These are phyloP conservation scores for Crithidia brevicula DNA, from an alignment of 208 protist species.

Conservation along the genomic window DNA sequence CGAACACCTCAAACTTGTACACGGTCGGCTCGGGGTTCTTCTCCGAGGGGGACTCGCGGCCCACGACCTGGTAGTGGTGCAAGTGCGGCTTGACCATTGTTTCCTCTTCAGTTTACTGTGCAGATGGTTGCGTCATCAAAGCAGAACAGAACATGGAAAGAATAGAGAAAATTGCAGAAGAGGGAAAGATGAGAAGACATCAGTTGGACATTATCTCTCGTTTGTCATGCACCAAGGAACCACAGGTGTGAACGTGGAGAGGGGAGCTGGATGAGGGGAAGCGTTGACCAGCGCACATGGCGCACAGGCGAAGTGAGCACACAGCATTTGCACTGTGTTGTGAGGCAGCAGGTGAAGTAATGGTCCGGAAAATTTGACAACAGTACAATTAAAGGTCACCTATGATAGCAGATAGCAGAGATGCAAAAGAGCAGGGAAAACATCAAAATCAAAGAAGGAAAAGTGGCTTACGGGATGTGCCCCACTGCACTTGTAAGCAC, in stretches of 20 bases:
- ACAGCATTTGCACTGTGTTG: no score
- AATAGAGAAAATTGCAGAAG: not conserved
- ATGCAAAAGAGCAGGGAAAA: not conserved
- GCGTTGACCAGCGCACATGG: no score
- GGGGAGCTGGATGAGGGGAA: no score
- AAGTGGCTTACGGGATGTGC: not conserved
- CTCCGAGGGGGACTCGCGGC: conserved; percentile 94
- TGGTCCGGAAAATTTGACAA: no score
- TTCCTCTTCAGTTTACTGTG: conserved; percentile 20
- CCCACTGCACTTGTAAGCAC: not conserved
- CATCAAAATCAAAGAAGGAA: not conserved
- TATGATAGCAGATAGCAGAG: not conserved
- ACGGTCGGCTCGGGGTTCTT: conserved; percentile 93
- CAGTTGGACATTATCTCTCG: no score
- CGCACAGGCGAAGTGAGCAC: no score
- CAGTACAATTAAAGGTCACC: no score
- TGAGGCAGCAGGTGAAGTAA: no score
- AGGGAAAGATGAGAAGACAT: not conserved
- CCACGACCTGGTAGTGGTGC: conserved; percentile 96
- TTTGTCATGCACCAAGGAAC: no score
- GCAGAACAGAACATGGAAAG: conserved; percentile 15
- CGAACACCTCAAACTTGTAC: conserved; percentile 99
- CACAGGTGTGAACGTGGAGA: no score
- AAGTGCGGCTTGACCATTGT: conserved; percentile 83
- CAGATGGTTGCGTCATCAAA: not conserved